phyloP scores from a whole-genome alignment of 2,329 filamentous ascomycete genomes.

The Akanthomyces dipterigenus region DNA sequence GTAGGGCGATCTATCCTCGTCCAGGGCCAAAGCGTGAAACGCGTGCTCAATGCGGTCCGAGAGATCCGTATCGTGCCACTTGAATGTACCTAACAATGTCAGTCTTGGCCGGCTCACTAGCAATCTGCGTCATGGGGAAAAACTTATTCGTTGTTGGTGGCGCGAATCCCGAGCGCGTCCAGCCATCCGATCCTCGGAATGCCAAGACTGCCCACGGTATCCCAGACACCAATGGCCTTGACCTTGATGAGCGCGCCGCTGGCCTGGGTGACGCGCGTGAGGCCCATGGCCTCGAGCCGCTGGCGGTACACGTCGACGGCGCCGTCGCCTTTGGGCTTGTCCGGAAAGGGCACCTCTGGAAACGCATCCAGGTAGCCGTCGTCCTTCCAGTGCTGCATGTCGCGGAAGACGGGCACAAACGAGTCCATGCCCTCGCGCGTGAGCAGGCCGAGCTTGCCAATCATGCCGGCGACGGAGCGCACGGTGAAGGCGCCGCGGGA shows the following conservation, averaged over 20 bases:
- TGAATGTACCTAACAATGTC: conserved; percentile 34
- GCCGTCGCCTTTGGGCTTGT: conserved; percentile 40
- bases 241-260: conserved; percentile 38
- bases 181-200: conserved; percentile 41
- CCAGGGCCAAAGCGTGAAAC: conserved; percentile 53
- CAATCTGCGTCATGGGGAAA: conserved; percentile 6
- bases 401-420: conserved; percentile 50
- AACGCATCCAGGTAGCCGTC: conserved; percentile 40
- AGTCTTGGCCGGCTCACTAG: conserved; percentile 17
- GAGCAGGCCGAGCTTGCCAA: conserved; percentile 43
- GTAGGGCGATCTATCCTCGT: conserved; percentile 49
- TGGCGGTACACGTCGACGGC: conserved; percentile 37
- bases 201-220: conserved; percentile 37
- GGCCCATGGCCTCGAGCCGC: conserved; percentile 35
- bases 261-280: conserved; percentile 33
- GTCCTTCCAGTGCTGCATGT: conserved; percentile 48
- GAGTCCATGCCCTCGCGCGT: conserved; percentile 46
- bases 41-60: conserved; percentile 48
- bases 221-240: conserved; percentile 41
- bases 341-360: conserved; percentile 37
- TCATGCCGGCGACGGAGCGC: conserved; percentile 48
- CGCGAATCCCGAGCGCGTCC: conserved; percentile 39
- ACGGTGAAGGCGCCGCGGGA: conserved; percentile 53
- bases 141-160: conserved; percentile 41
- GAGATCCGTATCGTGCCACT: conserved; percentile 48